Percentiles rank a stretch among this genome's conserved stretches.
phyloP scores from a whole-genome alignment of 192 early-diverging fungal genomes.

The Globomyces pollinis-pini region DNA sequence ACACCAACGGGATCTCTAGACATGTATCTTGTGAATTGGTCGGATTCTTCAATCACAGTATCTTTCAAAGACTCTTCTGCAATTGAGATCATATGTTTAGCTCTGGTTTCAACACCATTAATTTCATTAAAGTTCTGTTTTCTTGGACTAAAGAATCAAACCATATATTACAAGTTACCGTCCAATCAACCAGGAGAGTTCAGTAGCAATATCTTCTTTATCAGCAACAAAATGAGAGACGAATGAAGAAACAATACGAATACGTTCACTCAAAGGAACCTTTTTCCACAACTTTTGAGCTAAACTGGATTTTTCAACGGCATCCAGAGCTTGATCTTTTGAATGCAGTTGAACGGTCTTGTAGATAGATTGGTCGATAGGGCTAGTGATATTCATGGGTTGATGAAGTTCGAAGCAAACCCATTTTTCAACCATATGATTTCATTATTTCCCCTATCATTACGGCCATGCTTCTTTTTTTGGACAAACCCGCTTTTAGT shows the following conservation, averaged over 20 bases:
- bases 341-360: constrained; percentile 1
- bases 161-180: constrained; percentile 18
- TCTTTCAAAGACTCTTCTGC: constrained; percentile 57
- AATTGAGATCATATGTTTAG: constrained; percentile 58
- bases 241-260: constrained; percentile 21
- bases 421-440: background rate
- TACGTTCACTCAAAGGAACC: background rate
- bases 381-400: background rate
- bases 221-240: constrained; percentile 46
- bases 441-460: too few species aligned
- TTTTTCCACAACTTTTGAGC: constrained; percentile 6
- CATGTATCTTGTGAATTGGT: constrained; percentile 57
- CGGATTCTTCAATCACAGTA: constrained; percentile 39
- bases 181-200: constrained; percentile 62
- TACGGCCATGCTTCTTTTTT: too few species aligned
- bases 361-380: constrained; percentile 2
- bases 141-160: constrained; percentile 31
- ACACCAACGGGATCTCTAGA: constrained; percentile 65
- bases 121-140: constrained; percentile 61
- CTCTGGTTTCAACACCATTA: constrained; percentile 60
- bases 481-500: too few species aligned
- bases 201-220: constrained; percentile 45
- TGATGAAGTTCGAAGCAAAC: background rate
- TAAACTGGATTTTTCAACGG: background rate
- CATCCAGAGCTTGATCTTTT: background rate